These are phyloP conservation scores for Ophiostoma perfectum DNA, from an alignment of 2,329 filamentous ascomycete species.

Conservation along the genomic window DNA sequence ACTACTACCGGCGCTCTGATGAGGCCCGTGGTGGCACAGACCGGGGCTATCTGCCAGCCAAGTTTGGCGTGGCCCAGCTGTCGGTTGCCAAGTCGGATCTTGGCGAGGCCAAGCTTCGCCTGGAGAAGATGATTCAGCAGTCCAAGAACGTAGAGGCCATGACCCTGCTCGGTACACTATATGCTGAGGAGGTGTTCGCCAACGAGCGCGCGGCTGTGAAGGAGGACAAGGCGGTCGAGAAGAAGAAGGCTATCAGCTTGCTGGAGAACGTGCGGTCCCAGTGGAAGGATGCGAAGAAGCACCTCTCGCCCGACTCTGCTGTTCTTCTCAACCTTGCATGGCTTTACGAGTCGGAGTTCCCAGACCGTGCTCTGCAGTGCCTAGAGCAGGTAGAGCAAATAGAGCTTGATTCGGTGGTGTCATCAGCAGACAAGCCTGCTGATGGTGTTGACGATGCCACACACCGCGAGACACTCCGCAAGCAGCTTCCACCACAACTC, in stretches of 20 bases:
- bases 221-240: conserved; percentile 81
- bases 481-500: conserved; percentile 78
- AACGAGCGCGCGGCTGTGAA: conserved; percentile 63
- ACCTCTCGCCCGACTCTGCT: conserved; percentile 71
- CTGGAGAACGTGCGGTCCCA: conserved; percentile 78
- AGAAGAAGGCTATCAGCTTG: conserved; percentile 78
- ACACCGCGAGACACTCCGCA: conserved; percentile 59
- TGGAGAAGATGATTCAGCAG: conserved; percentile 91
- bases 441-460: conserved; percentile 56
- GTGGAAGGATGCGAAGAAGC: conserved; percentile 92
- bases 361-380: conserved; percentile 88
- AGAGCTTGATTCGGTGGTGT: conserved; percentile 71
- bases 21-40: conserved; percentile 89
- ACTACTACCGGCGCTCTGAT: conserved; percentile 86
- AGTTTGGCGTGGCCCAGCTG: conserved; percentile 88
- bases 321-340: conserved; percentile 88
- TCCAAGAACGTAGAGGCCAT: conserved; percentile 81
- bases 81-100: conserved; percentile 78
- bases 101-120: conserved; percentile 83
- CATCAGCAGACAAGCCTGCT: conserved; percentile 51
- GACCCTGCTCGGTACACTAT: conserved; percentile 83
- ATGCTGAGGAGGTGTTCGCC: conserved; percentile 89
- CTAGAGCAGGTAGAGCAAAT: conserved; percentile 87
- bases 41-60: conserved; percentile 84
- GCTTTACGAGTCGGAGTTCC: conserved; percentile 77